Conservation (phyloP, 768 basidiomycete genomes). For the Crassisporium funariophilum region DNA sequence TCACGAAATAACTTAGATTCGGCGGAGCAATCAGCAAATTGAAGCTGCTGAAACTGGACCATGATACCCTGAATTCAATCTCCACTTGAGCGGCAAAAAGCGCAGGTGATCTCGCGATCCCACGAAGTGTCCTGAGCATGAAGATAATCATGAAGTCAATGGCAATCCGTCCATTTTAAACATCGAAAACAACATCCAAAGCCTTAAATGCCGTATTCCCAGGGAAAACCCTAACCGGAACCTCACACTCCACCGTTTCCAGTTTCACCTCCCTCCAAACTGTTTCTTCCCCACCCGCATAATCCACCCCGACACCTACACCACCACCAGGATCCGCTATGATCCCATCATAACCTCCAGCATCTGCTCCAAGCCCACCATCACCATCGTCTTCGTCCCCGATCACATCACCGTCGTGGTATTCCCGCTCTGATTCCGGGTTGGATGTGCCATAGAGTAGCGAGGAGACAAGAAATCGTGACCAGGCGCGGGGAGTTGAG, state of each 20-base stretch:
- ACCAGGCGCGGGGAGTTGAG: slow-evolving; percentile 38
- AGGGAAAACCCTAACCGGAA: slow-evolving; percentile 86
- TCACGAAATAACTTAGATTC: no score
- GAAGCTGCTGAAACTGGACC: no score
- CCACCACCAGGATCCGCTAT: slow-evolving; percentile 48
- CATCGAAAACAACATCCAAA: slow-evolving; percentile 76
- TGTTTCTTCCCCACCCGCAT: slow-evolving; percentile 50
- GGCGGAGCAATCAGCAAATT: no score
- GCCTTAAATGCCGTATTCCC: slow-evolving; percentile 88
- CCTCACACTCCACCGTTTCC: slow-evolving; percentile 94
- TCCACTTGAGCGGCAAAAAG: no score
- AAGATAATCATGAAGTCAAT: neutral
- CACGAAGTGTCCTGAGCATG: no score
- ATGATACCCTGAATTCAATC: no score
- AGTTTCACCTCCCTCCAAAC: slow-evolving; percentile 69
- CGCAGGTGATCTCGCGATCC: neutral
- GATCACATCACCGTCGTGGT: slow-evolving; percentile 59
- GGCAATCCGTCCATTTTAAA: slow-evolving; percentile 32
- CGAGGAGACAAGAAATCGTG: slow-evolving; percentile 38
- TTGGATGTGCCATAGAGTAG: slow-evolving; percentile 24
- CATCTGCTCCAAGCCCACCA: slow-evolving; percentile 33
- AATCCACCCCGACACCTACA: slow-evolving; percentile 53
- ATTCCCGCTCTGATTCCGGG: slow-evolving; percentile 46
- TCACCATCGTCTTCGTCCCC: slow-evolving; percentile 36
- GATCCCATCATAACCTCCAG: slow-evolving; percentile 50